These are phyloP conservation scores for Pezicula radicicola DNA, from an alignment of 2,329 filamentous ascomycete genomes.

Conservation along the genomic window DNA sequence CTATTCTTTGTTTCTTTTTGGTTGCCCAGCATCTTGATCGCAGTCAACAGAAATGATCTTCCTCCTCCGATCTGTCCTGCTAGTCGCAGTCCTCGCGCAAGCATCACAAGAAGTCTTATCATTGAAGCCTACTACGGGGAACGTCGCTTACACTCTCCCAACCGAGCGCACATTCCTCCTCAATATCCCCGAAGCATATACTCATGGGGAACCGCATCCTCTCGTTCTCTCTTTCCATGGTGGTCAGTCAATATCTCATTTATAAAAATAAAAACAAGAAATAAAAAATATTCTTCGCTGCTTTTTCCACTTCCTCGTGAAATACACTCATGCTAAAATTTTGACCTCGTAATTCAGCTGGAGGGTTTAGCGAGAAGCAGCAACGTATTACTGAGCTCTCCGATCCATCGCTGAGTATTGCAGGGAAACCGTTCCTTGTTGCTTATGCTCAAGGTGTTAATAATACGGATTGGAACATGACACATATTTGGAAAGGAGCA, in stretches of 20 bases:
- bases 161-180: conserved; percentile 21
- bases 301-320: not conserved
- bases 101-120: conserved; percentile 4
- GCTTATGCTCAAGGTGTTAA: conserved; percentile 23
- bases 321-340: not conserved
- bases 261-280: not conserved
- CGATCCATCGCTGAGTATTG: conserved; percentile 18
- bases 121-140: conserved; percentile 10
- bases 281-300: too few species aligned
- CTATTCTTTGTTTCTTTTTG: not conserved
- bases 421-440: conserved; percentile 21
- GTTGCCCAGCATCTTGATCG: not conserved
- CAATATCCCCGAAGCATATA: conserved; percentile 17
- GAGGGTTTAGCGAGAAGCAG: conserved; percentile 20
- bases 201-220: conserved; percentile 12
- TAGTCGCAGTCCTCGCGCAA: conserved; percentile 3
- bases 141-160: conserved; percentile 17
- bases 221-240: conserved; percentile 23
- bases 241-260: conserved; percentile 8
- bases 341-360: conserved; percentile 5
- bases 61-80: not conserved
- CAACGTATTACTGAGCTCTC: conserved; percentile 23
- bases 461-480: conserved; percentile 21
- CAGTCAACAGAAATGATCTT: not conserved
- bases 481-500: conserved; percentile 23